phyloP scores from a whole-genome alignment of 495 filamentous ascomycete genomes.

The Annulohypoxylon moriforme region DNA sequence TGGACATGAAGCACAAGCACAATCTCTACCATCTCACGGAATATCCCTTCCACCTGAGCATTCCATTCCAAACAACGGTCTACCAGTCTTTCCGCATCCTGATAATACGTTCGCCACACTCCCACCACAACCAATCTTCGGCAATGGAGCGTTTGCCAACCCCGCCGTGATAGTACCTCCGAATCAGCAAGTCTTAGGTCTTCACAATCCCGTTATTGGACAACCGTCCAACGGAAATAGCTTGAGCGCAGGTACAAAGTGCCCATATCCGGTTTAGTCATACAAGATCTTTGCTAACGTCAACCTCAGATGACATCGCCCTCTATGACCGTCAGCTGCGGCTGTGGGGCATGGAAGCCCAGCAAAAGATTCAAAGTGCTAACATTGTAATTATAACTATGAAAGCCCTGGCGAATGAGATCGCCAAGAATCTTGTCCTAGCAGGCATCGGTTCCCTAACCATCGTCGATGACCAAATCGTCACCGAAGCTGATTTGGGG shows the following conservation, averaged over 20 bases:
- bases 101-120: slow-evolving; percentile 24
- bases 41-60: slow-evolving; percentile 20
- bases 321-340: slow-evolving; percentile 98
- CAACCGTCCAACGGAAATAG: slow-evolving; percentile 35
- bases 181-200: slow-evolving; percentile 22
- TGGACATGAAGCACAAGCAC: slow-evolving; percentile 17
- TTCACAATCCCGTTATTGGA: slow-evolving; percentile 3
- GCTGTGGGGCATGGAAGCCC: slow-evolving; percentile 96
- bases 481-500: slow-evolving; percentile 84
- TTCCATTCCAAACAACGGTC: slow-evolving; percentile 21
- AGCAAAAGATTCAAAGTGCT: slow-evolving; percentile 87
- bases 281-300: slow-evolving; percentile 12
- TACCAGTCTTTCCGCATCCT: slow-evolving; percentile 23
- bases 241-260: slow-evolving; percentile 32
- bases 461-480: slow-evolving; percentile 81
- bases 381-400: slow-evolving; percentile 91
- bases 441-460: slow-evolving; percentile 94
- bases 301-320: slow-evolving; percentile 86
- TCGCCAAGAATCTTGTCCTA: slow-evolving; percentile 97
- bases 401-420: slow-evolving; percentile 91
- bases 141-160: slow-evolving; percentile 30
- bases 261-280: not conserved
- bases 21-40: slow-evolving; percentile 2
- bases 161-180: slow-evolving; percentile 31
- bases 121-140: slow-evolving; percentile 16